Conservation (phyloP, 306 rosid species). For the Cicer yamashitae region DNA sequence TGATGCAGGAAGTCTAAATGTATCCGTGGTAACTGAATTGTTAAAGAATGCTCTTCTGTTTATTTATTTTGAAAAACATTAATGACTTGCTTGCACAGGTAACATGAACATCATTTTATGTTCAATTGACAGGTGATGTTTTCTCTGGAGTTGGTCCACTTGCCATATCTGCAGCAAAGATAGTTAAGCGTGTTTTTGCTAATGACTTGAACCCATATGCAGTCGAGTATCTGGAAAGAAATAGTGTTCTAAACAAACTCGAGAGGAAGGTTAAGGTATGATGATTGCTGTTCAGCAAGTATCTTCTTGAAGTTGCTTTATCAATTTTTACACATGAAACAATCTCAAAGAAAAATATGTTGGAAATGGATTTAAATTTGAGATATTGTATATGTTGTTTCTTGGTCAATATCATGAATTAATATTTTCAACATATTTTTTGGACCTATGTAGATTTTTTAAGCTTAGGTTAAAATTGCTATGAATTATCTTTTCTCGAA, state of each 20-base stretch:
- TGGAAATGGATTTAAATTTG: slow-evolving; percentile 21
- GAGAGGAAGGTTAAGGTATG: slow-evolving; percentile 87
- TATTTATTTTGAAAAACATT: slow-evolving; percentile 21
- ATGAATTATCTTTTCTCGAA: slow-evolving; percentile 18
- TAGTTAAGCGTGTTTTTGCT: slow-evolving; percentile 86
- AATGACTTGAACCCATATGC: slow-evolving; percentile 92
- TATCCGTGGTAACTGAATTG: slow-evolving; percentile 37
- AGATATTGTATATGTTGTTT: slow-evolving; percentile 31
- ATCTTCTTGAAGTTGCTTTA: slow-evolving; percentile 26
- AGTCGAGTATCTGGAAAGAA: slow-evolving; percentile 82
- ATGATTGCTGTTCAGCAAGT: slow-evolving; percentile 25
- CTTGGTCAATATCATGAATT: slow-evolving; percentile 27
- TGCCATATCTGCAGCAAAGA: slow-evolving; percentile 84
- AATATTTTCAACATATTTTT: slow-evolving; percentile 8
- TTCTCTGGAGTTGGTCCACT: slow-evolving; percentile 96
- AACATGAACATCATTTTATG: slow-evolving; percentile 31
- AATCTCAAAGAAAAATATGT: slow-evolving; percentile 30
- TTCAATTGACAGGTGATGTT: slow-evolving; percentile 77
- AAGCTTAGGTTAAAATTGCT: slow-evolving; percentile 26
- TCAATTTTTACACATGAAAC: slow-evolving; percentile 8
- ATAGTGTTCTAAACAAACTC: slow-evolving; percentile 83
- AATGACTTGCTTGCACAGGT: slow-evolving; percentile 36
- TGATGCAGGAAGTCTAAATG: slow-evolving; percentile 1
- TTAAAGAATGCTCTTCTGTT: slow-evolving; percentile 29
- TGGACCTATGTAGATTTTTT: neutral